Evolutionary conservation across 2,329 filamentous ascomycete genomes (phyloP).

Genomic region (Neofusicoccum parvum): DNA sequence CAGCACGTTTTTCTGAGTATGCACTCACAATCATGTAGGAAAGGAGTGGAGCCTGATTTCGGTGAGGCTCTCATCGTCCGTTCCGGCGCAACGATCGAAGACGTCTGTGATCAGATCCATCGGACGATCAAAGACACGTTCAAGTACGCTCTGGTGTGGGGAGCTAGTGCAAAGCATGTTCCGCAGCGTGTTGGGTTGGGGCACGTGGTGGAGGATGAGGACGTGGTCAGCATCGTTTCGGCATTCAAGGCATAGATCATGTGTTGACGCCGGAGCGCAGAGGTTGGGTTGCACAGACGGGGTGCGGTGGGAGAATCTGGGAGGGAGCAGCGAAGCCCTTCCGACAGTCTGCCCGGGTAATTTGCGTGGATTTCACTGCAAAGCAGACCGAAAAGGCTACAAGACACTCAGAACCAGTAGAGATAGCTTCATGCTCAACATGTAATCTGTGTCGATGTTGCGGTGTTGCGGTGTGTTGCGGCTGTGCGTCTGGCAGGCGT

Average conservation of each 20-base stretch:
- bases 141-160: conserved; percentile 98
- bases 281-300: conserved; percentile 63
- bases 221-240: conserved; percentile 66
- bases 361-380: too few relatives aligned
- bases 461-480: too few relatives aligned
- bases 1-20: background rate
- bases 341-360: too few relatives aligned
- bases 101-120: conserved; percentile 96
- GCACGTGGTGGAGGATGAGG: conserved; percentile 73
- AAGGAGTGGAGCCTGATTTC: conserved; percentile 88
- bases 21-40: conserved; percentile 52
- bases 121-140: conserved; percentile 95
- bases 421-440: too few relatives aligned
- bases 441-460: too few relatives aligned
- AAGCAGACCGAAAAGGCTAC: too few relatives aligned
- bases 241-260: conserved; percentile 29
- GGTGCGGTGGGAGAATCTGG: conserved; percentile 37
- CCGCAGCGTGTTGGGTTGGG: conserved; percentile 88
- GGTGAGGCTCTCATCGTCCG: conserved; percentile 90
- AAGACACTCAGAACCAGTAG: too few relatives aligned
- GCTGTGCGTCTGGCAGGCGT: too few relatives aligned
- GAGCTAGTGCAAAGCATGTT: conserved; percentile 90
- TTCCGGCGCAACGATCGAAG: conserved; percentile 84
- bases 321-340: too few relatives aligned
- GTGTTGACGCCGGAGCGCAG: conserved; percentile 35